Evolutionary conservation across 768 basidiomycete genomes (phyloP).

Genomic region (Clitopilus hobsonii): DNA sequence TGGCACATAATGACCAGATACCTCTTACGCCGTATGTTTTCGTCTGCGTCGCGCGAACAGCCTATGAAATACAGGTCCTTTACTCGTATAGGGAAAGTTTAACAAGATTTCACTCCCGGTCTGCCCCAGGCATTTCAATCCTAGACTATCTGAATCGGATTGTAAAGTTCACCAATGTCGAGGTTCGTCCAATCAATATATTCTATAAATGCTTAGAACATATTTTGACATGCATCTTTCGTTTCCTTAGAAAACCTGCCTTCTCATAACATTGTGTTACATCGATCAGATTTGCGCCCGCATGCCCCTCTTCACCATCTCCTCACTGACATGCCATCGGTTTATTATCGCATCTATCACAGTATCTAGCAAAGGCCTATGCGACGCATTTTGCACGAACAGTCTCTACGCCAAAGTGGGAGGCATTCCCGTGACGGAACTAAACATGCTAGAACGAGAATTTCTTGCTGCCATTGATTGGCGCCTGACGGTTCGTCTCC

Average conservation of each 20-base stretch:
- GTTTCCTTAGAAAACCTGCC: conserved; percentile 61
- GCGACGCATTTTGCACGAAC: conserved; percentile 95
- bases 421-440: conserved; percentile 85
- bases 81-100: conserved; percentile 66
- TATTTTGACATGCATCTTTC: conserved; percentile 2
- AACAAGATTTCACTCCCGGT: conserved; percentile 94
- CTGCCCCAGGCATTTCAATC: conserved; percentile 82
- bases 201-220: background rate
- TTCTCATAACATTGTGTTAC: conserved; percentile 81
- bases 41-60: conserved; percentile 8
- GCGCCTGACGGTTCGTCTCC: conserved; percentile 79
- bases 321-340: conserved; percentile 95
- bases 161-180: conserved; percentile 92
- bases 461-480: conserved; percentile 91
- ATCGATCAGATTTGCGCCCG: conserved; percentile 92
- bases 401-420: conserved; percentile 94
- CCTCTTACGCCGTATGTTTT: conserved; percentile 74
- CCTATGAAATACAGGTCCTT: conserved; percentile 9
- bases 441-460: conserved; percentile 93
- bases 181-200: conserved; percentile 46
- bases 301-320: conserved; percentile 85
- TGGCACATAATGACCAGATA: conserved; percentile 94
- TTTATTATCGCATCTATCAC: conserved; percentile 94
- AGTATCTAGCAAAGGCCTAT: conserved; percentile 91
- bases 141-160: conserved; percentile 94